phyloP scores from a whole-genome alignment of 257 asterid species.

The Primulina eburnea region DNA sequence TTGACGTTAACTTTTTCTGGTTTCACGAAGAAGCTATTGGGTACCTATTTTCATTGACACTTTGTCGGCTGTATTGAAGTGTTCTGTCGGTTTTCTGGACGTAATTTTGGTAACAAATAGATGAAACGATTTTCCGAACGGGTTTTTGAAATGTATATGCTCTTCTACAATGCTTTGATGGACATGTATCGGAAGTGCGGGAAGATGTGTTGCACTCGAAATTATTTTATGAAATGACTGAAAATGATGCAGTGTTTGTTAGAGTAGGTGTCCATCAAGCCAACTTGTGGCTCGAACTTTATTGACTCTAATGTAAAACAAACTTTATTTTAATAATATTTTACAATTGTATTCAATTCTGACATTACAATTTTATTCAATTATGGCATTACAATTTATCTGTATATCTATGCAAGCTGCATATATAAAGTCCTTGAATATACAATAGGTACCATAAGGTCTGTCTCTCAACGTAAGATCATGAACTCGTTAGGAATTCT shows the following conservation, averaged over 20 bases:
- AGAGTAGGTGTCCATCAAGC: no score
- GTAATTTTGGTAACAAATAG: conserved; percentile 51
- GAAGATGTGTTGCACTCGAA: conserved; percentile 29
- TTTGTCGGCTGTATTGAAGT: conserved; percentile 45
- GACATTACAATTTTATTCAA: no score
- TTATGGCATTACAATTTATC: no score
- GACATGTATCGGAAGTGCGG: conserved; percentile 51
- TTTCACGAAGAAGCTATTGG: conserved; percentile 43
- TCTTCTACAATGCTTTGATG: conserved; percentile 48
- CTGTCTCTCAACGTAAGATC: no score
- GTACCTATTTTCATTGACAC: conserved; percentile 43
- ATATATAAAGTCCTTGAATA: no score
- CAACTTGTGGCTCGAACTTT: no score
- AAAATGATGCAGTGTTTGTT: conserved; percentile 49
- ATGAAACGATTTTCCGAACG: conserved; percentile 35
- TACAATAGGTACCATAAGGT: no score
- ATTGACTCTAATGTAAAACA: no score
- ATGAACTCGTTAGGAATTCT: no score
- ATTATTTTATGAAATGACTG: conserved; percentile 50
- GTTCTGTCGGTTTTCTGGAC: conserved; percentile 46
- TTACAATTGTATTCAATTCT: no score
- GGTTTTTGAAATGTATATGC: conserved; percentile 38
- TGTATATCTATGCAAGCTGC: no score
- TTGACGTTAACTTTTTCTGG: conserved; percentile 39
- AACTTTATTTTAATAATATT: no score